These are phyloP conservation scores for Dictyophora rubrovolvata DNA, from an alignment of 768 basidiomycete genomes.

Conservation along the genomic window DNA sequence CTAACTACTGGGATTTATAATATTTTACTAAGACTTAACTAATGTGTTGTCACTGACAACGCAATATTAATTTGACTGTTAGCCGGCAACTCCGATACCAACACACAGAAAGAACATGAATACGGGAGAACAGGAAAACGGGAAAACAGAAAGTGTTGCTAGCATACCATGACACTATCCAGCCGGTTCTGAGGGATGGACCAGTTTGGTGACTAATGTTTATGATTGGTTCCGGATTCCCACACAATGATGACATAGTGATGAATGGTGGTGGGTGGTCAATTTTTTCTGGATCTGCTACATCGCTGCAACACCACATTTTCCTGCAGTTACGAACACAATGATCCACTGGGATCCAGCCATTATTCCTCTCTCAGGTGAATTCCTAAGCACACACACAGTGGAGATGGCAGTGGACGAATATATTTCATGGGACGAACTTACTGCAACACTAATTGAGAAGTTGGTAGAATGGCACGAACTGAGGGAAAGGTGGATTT, in stretches of 20 bases:
- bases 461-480: background rate
- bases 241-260: background rate
- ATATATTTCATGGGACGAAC: background rate
- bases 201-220: background rate
- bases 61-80: too few relatives aligned
- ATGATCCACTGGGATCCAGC: background rate
- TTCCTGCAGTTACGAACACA: background rate
- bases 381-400: background rate
- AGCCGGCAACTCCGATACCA: too few relatives aligned
- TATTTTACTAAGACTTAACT: too few relatives aligned
- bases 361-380: background rate
- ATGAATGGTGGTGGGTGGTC: background rate
- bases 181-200: background rate
- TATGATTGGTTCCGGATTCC: background rate
- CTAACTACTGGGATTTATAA: too few relatives aligned
- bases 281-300: conserved; percentile 1
- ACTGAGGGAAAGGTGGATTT: background rate
- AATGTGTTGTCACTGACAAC: too few relatives aligned
- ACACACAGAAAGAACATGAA: too few relatives aligned
- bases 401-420: background rate
- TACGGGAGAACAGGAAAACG: too few relatives aligned
- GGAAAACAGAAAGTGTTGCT: too few relatives aligned
- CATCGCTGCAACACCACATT: background rate
- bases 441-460: background rate
- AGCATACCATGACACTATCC: too few relatives aligned